Conservation (phyloP, 1,139 yeast genomes). For the Pichia sp. region DNA sequence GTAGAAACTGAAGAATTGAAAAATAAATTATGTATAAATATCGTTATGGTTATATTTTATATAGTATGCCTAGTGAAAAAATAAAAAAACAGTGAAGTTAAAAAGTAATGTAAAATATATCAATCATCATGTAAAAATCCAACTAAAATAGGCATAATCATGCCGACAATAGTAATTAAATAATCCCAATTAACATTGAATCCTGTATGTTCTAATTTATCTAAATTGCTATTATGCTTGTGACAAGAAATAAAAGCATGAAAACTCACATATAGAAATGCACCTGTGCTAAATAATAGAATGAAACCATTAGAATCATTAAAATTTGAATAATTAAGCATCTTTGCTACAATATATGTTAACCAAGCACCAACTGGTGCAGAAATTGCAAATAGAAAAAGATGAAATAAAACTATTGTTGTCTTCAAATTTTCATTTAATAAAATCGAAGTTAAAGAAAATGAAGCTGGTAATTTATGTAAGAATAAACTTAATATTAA, state of each 20-base stretch:
- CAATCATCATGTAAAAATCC: constrained; percentile 22
- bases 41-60: no score
- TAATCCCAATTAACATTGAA: constrained; percentile 4
- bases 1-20: constrained; percentile 13
- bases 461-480: constrained; percentile 73
- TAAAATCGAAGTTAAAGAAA: constrained; percentile 58
- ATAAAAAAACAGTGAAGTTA: neutral
- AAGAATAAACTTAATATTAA: constrained; percentile 55
- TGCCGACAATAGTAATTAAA: constrained; percentile 17
- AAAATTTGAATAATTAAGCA: constrained; percentile 11
- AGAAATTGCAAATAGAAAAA: constrained; percentile 36
- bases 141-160: constrained; percentile 25
- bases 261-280: constrained; percentile 63
- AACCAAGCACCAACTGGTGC: constrained; percentile 42
- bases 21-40: no score
- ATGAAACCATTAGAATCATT: constrained; percentile 23
- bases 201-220: neutral
- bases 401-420: constrained; percentile 33
- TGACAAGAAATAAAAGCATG: constrained; percentile 43
- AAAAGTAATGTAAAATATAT: neutral
- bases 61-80: no score
- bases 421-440: constrained; percentile 30
- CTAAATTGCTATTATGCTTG: constrained; percentile 26
- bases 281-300: constrained; percentile 59
- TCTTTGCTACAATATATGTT: constrained; percentile 31